These are phyloP conservation scores for Coniochaeta ligniaria DNA, from an alignment of 2,329 filamentous ascomycete genomes.

Conservation along the genomic window DNA sequence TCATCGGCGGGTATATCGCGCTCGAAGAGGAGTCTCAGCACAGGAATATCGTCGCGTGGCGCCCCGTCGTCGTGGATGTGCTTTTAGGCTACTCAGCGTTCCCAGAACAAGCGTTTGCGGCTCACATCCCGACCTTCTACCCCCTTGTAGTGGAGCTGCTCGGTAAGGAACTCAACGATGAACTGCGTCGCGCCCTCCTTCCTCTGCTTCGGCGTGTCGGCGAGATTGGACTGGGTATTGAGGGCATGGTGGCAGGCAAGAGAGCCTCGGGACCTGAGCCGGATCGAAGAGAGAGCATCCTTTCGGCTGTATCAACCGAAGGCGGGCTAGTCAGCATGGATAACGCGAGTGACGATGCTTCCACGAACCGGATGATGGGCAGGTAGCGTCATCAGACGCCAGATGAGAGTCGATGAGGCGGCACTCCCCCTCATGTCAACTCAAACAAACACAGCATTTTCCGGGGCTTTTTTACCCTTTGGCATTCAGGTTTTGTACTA, in stretches of 20 bases:
- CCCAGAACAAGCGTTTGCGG: slow-evolving; percentile 69
- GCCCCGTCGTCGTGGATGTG: slow-evolving; percentile 94
- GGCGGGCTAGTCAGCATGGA: slow-evolving; percentile 9
- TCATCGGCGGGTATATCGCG: slow-evolving; percentile 75
- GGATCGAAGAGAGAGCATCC: slow-evolving; percentile 9
- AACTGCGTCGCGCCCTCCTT: slow-evolving; percentile 73
- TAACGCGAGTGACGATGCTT: slow-evolving; percentile 14
- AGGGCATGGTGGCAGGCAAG: slow-evolving; percentile 30
- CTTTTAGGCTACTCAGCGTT: slow-evolving; percentile 88
- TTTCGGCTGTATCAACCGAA: slow-evolving; percentile 8
- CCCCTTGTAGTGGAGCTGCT: slow-evolving; percentile 78
- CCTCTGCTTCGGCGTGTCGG: slow-evolving; percentile 74
- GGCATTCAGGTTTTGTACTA: neutral
- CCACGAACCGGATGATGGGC: slow-evolving; percentile 13
- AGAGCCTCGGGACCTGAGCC: neutral
- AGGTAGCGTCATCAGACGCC: neutral
- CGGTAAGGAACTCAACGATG: slow-evolving; percentile 69
- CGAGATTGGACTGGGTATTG: slow-evolving; percentile 60
- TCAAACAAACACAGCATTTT: neutral
- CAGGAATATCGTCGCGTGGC: slow-evolving; percentile 93
- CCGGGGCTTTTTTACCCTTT: neutral
- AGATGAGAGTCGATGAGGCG: neutral
- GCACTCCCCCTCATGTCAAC: neutral
- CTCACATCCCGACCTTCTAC: slow-evolving; percentile 78
- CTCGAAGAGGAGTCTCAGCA: slow-evolving; percentile 96